These are phyloP conservation scores for Plasmodium gaboni DNA, from an alignment of 169 alveolate species.

Conservation along the genomic window DNA sequence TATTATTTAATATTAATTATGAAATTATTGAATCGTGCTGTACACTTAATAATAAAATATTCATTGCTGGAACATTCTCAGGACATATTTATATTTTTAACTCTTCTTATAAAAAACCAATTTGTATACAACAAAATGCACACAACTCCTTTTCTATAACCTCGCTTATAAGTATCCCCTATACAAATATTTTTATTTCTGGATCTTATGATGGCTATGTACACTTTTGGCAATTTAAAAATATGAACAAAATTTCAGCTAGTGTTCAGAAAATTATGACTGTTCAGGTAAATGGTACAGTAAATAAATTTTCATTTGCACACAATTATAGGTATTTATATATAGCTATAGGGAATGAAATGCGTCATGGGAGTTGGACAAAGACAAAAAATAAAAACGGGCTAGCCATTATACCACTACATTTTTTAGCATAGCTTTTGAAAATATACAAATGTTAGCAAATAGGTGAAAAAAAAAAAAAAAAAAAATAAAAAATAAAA, in stretches of 20 bases:
- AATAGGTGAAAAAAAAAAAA: neutral
- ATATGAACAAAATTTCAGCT: constrained; percentile 39
- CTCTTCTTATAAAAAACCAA: constrained; percentile 68
- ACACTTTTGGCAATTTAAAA: constrained; percentile 64
- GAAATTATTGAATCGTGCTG: constrained; percentile 72
- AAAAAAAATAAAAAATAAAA: neutral
- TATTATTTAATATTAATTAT: constrained; percentile 58
- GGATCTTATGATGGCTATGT: constrained; percentile 73
- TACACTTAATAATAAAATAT: constrained; percentile 60
- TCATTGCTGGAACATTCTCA: constrained; percentile 65
- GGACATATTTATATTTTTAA: constrained; percentile 58
- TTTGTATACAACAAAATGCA: constrained; percentile 57
- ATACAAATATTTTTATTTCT: constrained; percentile 50
- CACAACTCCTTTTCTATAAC: constrained; percentile 47
- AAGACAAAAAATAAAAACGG: constrained; percentile 48
- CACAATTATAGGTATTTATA: constrained; percentile 58
- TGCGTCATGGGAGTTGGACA: constrained; percentile 65
- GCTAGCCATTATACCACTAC: constrained; percentile 51
- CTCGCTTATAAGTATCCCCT: constrained; percentile 55
- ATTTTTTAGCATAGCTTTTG: constrained; percentile 20
- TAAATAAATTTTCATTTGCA: constrained; percentile 55
- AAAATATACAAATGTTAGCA: too few relatives aligned
- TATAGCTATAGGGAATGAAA: constrained; percentile 60
- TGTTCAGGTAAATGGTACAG: constrained; percentile 44
- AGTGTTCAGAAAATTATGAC: constrained; percentile 40